Percentiles rank a stretch among this genome's conserved stretches.
Conservation (phyloP, 139 green algal genomes). For the Trebouxia sp. region DNA sequence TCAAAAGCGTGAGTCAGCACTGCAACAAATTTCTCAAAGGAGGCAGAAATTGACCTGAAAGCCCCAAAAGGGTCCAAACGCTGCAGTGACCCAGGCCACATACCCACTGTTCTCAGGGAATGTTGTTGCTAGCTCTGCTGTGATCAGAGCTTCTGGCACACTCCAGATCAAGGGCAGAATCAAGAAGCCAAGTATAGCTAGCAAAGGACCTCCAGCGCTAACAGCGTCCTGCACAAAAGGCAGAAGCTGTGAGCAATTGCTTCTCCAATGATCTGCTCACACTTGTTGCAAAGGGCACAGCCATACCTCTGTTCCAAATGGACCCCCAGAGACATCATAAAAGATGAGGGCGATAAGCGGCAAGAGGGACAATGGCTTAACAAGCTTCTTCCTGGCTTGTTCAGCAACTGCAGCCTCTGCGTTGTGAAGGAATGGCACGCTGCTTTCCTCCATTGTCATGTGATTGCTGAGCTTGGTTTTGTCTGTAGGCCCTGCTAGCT, state of each 20-base stretch:
- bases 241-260: not conserved
- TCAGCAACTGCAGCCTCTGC: not conserved
- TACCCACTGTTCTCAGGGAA: conserved; percentile 95
- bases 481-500: conserved; percentile 27
- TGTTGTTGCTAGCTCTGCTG: conserved; percentile 87
- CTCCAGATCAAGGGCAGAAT: conserved; percentile 88
- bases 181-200: conserved; percentile 83
- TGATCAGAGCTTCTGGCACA: conserved; percentile 91
- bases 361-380: conserved; percentile 76
- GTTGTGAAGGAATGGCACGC: not conserved
- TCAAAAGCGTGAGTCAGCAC: too few species aligned
- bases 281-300: not conserved
- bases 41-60: conserved; percentile 70
- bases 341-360: conserved; percentile 95
- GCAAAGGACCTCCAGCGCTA: conserved; percentile 70
- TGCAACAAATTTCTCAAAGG: too few species aligned
- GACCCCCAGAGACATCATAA: conserved; percentile 94
- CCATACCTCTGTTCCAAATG: conserved; percentile 90
- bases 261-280: not conserved
- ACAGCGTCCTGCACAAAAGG: conserved; percentile 75
- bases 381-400: conserved; percentile 16
- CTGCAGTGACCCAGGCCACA: conserved; percentile 95
- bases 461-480: not conserved
- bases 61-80: conserved; percentile 96
- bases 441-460: conserved; percentile 23